Evolutionary conservation across 2,329 filamentous ascomycete species (phyloP).

Genomic region (Aspergillus amoenus): DNA sequence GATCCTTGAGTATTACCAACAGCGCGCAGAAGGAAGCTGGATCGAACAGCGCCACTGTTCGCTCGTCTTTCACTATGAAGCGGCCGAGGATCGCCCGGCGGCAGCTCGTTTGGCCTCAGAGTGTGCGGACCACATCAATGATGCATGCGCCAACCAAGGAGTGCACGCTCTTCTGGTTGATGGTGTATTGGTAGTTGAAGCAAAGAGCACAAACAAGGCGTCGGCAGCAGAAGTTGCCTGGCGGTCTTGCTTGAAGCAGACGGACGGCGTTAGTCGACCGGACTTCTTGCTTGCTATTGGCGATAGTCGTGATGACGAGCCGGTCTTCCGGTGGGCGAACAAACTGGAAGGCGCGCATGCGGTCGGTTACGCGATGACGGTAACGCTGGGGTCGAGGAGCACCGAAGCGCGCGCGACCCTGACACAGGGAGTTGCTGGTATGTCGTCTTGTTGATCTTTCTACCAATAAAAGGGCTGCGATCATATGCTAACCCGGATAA

Average conservation of each 20-base stretch:
- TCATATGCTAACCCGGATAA: background rate
- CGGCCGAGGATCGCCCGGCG: conserved; percentile 71
- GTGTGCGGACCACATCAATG: conserved; percentile 92
- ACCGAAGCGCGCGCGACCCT: conserved; percentile 83
- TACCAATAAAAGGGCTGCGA: background rate
- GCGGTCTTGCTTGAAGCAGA: conserved; percentile 59
- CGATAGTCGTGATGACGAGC: conserved; percentile 89
- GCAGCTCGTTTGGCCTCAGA: conserved; percentile 81
- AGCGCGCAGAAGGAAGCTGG: conserved; percentile 82
- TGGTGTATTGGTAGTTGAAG: conserved; percentile 79
- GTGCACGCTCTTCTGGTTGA: conserved; percentile 82
- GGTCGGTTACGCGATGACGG: conserved; percentile 73
- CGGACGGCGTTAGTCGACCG: conserved; percentile 45
- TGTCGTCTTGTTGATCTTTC: conserved; percentile 33
- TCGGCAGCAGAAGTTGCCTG: conserved; percentile 77
- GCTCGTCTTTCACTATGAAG: conserved; percentile 85
- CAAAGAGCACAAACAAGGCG: conserved; percentile 81
- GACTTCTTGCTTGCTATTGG: conserved; percentile 90
- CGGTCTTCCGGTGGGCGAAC: conserved; percentile 94
- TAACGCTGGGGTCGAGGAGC: conserved; percentile 82
- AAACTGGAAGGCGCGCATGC: conserved; percentile 59
- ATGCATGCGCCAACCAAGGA: conserved; percentile 78
- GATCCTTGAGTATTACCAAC: conserved; percentile 85
- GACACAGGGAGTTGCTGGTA: conserved; percentile 89
- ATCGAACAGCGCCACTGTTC: conserved; percentile 92